Evolutionary conservation across 177 flowering plant genomes (phyloP), one percentile per base, ranked within the genome.

Genomic region (Vitis hybrid): DNA sequence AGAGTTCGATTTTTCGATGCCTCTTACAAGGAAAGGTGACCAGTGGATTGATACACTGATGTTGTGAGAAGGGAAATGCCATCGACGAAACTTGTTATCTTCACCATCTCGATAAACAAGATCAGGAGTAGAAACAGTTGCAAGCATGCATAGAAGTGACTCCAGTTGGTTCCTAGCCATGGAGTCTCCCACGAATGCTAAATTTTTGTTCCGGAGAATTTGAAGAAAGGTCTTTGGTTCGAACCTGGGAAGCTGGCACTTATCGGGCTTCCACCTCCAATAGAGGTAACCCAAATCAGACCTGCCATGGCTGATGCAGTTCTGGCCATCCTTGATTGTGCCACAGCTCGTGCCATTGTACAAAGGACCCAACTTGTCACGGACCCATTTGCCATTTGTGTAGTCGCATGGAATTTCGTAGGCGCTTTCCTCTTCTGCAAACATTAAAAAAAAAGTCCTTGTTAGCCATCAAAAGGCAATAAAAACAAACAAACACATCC

Each of bases 101-200:
- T 79, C 83, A 9, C 93, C 90, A 63, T 76, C 51, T 4, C 51
- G 49, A 68, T 87, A 86, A 34, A 87, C 82, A 62, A 94, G 92
- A 7, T 72, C 53, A 9, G 93, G 96, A 9, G 62, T 2, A 6
- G 92, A 84, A 12, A 66, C 78, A 10, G 85, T 71, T 61, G 96
- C 73, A 5, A 91, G 57, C 81, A 91, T 71, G 72, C 99, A 95
- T 10, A 95, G 80, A 16, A 95, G 83, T 0, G 99, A 95, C 71
- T 95, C 99, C 39, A 93, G 69, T 73, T 95, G 99, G 76, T 95
- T 95, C 67, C 99, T 81, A 26, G 99, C 97, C 82, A 95, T 71
- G 15, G 99, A 95, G 49, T 95, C 99, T 10, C 99, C 99, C 1
- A 95, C 85, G 74, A 93, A 95, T 5, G 93, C 97, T 22, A 95